Conservation (phyloP, 345 rosid genomes). For the Syzygium oleosum region DNA sequence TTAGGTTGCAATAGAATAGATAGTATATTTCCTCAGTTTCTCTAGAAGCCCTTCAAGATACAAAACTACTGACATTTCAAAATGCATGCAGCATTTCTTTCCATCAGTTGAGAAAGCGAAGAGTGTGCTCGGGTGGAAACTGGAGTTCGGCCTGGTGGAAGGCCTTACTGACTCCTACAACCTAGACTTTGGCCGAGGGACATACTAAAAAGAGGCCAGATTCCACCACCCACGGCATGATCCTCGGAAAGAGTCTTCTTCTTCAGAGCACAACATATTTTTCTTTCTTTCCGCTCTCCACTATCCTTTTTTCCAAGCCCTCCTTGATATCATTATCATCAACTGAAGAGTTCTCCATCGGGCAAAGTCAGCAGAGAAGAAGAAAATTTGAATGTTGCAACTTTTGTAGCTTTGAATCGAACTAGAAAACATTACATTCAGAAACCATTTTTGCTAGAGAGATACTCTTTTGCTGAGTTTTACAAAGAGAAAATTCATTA, state of each 20-base stretch:
- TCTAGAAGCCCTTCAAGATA: neutral
- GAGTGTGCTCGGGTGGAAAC: conserved; percentile 67
- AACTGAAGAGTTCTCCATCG: neutral
- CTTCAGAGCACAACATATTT: neutral
- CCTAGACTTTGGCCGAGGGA: neutral
- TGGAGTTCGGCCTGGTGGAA: conserved; percentile 67
- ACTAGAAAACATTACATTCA: neutral
- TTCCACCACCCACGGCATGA: no score
- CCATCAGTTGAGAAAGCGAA: conserved; percentile 82
- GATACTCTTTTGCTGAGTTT: neutral
- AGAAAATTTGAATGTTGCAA: neutral
- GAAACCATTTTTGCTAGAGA: neutral
- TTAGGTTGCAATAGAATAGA: neutral
- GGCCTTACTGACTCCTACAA: conserved; percentile 81
- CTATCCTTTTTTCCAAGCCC: neutral
- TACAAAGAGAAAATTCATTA: neutral
- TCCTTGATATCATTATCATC: neutral
- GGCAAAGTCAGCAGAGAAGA: neutral
- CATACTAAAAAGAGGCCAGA: neutral
- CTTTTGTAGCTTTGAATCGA: neutral
- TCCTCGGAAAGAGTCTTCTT: neutral
- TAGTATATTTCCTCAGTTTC: neutral
- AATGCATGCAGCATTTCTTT: conserved; percentile 80
- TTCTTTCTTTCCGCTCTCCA: neutral
- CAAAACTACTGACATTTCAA: neutral